Conservation (phyloP, 1,139 yeast genomes). For the Nakaseomyces delphensis region DNA sequence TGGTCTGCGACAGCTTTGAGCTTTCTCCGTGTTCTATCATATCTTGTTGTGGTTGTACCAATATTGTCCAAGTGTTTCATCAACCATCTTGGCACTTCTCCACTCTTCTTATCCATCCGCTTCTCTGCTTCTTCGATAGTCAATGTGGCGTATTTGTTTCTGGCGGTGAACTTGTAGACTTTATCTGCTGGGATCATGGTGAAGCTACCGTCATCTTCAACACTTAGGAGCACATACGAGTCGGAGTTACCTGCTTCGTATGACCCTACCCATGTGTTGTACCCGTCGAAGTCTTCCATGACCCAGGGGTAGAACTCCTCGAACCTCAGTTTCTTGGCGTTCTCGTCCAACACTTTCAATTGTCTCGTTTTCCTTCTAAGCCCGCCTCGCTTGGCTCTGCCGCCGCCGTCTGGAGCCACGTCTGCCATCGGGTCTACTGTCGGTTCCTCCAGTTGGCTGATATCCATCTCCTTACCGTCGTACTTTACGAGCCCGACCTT, state of each 20-base stretch:
- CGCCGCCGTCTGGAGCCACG: slow-evolving; percentile 93
- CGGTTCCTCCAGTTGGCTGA: slow-evolving; percentile 23
- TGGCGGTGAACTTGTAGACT: slow-evolving; percentile 84
- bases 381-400: slow-evolving; percentile 57
- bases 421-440: slow-evolving; percentile 38
- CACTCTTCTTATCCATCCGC: slow-evolving; percentile 70
- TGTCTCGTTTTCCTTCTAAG: slow-evolving; percentile 81
- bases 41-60: slow-evolving; percentile 38
- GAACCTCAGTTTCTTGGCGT: slow-evolving; percentile 72
- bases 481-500: slow-evolving; percentile 34
- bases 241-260: slow-evolving; percentile 93
- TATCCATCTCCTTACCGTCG: slow-evolving; percentile 29
- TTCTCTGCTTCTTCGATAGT: slow-evolving; percentile 96
- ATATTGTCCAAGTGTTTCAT: slow-evolving; percentile 82
- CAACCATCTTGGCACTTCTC: slow-evolving; percentile 85
- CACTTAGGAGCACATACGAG: slow-evolving; percentile 73
- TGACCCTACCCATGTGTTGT: slow-evolving; percentile 90
- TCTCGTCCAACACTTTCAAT: slow-evolving; percentile 69
- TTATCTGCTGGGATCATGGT: slow-evolving; percentile 93
- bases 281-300: slow-evolving; percentile 89
- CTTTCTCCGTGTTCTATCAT: slow-evolving; percentile 39
- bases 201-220: slow-evolving; percentile 74
- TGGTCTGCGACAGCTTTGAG: slow-evolving; percentile 49
- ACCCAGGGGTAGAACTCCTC: slow-evolving; percentile 99
- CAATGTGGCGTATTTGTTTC: slow-evolving; percentile 87